Evolutionary conservation across 1,284 basidiomycete species (phyloP).

Genomic region (Inonotus obliquus): DNA sequence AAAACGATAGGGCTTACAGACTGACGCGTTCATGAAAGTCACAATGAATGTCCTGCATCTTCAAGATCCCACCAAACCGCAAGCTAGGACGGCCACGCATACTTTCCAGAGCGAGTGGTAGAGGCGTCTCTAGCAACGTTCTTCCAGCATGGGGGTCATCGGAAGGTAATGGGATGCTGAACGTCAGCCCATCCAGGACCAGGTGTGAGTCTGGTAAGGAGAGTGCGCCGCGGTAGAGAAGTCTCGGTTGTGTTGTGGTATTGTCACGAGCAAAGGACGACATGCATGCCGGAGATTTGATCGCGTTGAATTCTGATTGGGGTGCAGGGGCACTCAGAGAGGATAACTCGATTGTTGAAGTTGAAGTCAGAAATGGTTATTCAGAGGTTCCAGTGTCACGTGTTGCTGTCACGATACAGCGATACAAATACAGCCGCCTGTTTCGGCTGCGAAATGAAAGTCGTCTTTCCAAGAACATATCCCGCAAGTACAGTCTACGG

Average conservation of each 20-base stretch:
- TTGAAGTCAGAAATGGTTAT: too few species aligned
- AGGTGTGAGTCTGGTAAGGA: constrained; percentile 68
- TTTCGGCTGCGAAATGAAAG: too few species aligned
- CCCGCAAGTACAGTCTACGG: too few species aligned
- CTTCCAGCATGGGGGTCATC: constrained; percentile 35
- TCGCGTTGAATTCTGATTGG: neutral
- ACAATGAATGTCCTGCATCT: constrained; percentile 49
- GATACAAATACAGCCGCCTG: too few species aligned
- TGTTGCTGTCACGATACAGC: too few species aligned
- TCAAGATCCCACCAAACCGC: constrained; percentile 50
- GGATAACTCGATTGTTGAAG: too few species aligned
- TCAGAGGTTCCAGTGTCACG: too few species aligned
- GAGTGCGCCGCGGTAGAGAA: constrained; percentile 73
- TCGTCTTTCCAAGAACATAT: too few species aligned
- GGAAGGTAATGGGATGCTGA: constrained; percentile 39
- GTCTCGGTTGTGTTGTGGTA: constrained; percentile 30
- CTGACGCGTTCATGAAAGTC: constrained; percentile 57
- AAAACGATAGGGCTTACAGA: constrained; percentile 44
- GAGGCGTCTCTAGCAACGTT: constrained; percentile 55
- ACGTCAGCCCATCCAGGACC: constrained; percentile 67
- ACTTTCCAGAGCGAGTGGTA: constrained; percentile 70
- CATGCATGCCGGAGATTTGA: neutral
- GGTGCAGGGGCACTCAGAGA: too few species aligned
- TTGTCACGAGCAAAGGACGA: neutral
- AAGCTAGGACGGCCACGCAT: constrained; percentile 73